Evolutionary conservation across 768 basidiomycete species (phyloP), one percentile per base, ranked within the genome.

Genomic region (Nevesoporus exiguus): DNA sequence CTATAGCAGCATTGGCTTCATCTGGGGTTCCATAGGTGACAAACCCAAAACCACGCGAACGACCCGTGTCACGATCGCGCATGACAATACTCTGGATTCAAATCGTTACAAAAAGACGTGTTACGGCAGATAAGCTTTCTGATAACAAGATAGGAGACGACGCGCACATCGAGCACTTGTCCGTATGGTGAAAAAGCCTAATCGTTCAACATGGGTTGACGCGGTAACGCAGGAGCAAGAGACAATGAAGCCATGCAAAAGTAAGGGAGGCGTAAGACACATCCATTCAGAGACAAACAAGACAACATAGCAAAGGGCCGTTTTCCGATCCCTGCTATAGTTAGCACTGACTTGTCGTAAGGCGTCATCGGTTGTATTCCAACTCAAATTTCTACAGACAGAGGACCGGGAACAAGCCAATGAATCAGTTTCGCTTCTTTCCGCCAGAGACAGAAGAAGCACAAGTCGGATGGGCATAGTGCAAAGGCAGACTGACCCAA

Each of bases 31-130:
- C 71, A 71, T 77, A 94, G 51, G 90, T 94, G 57, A 98, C 94
- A 75, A 98, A 98, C 58, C 95, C 95, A 72, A 98, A 98, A 67
- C 95, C 95, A 69, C 95, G 88, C 60, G 93, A 96, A 68, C 95
- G 92, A 56, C 92, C 90, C 61, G 96, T 98, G 69, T 97, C 96
- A 70, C 94, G 92, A 77, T 98, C 95, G 77, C 92, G 89, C 94
- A 96, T 96, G 72, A 96, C 93, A 76, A 96, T 93, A 64, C 89
- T 90, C 93, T 97, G 61, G 74, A 70, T 54, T 47, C 41, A 48
- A 52, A 75, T 71, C 64, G 76, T 67, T 71, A 72, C 48, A 9
- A 46, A 40, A 10, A 45, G 43, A 54, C 10, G 37, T 24, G 29
- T 58, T 43, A 54, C 44, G 44, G 21, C 49, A 34, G 34, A 67